Conservation (phyloP, 495 filamentous ascomycete genomes). For the Daldinia concentrica region DNA sequence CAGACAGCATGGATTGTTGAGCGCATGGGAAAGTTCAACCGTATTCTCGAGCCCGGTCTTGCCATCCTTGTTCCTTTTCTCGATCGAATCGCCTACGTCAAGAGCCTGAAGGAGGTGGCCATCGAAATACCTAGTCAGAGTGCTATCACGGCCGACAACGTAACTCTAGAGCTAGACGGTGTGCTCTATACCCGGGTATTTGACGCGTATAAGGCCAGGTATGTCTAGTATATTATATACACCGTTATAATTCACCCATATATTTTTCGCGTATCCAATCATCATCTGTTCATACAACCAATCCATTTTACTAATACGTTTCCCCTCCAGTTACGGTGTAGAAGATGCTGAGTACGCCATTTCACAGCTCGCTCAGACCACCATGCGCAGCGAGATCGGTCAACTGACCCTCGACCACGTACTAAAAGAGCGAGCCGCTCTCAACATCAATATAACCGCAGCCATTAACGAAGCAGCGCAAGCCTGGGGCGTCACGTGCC, state of each 20-base stretch:
- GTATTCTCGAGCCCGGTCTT: constrained; percentile 89
- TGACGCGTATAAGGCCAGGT: constrained; percentile 97
- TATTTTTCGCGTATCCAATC: background rate
- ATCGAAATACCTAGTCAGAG: constrained; percentile 96
- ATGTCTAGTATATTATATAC: constrained; percentile 28
- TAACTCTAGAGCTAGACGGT: constrained; percentile 94
- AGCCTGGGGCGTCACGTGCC: constrained; percentile 94
- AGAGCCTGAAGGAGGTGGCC: constrained; percentile 93
- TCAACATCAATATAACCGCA: constrained; percentile 96
- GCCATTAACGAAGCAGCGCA: constrained; percentile 98
- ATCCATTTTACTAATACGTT: constrained; percentile 22
- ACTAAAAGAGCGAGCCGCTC: constrained; percentile 90
- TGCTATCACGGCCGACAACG: constrained; percentile 98
- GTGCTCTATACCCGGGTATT: constrained; percentile 95
- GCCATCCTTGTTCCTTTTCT: constrained; percentile 90
- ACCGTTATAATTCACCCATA: background rate
- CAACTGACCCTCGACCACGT: constrained; percentile 97
- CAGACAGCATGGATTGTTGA: constrained; percentile 99
- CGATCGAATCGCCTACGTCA: constrained; percentile 97
- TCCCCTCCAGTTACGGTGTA: constrained; percentile 80
- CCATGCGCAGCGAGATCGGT: constrained; percentile 98
- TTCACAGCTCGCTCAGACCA: constrained; percentile 96
- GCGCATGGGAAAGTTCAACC: constrained; percentile 96
- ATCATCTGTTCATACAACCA: background rate
- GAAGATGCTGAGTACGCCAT: constrained; percentile 99